Evolutionary conservation across 495 filamentous ascomycete genomes (phyloP), one percentile per base, ranked within the genome.

Genomic region (Amorphotheca resinae): DNA sequence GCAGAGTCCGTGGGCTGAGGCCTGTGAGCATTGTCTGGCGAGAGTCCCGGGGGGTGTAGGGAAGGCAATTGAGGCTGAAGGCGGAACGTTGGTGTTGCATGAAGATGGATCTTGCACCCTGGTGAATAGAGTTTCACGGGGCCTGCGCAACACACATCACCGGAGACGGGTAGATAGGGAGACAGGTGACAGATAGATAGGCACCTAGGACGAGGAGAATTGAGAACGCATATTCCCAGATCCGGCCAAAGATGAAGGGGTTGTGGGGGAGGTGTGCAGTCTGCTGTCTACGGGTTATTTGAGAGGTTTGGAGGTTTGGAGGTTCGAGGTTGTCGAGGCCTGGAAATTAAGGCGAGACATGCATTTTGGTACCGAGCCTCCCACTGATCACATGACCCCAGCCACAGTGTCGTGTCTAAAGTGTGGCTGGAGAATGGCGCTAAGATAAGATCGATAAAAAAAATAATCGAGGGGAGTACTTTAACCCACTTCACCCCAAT

Each of bases 21-120:
- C 37, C 33, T 31, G 23, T 44, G 37, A 37, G 47, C 52, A 55
- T 55, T 48, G 52, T 55, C 45, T 49, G 40, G 28, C 42, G 40
- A 44, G 34, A 22, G 5, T 40, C 12, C 9, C 23, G 18, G n/a
- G 22, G 20, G 31, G 17, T 26, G 31, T 15, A 23, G 33, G 23
- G 23, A 7, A 38, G 26, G 36, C 18, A 23, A 2, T 21, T 9
- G 26, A 41, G 31, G 43, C 23, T 38, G 48, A 48, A 35, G 32
- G 28, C 33, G 25, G 31, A 30, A 41, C 16, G 31, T 4, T 15
- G 38, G 41, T 43, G 42, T 44, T 35, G 51, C 46, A 50, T 44
- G 43, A 54, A 47, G 44, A 26, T 15, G 12, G 14, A 18, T 16
- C 16, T 16, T 34, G 2, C 5, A 16, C 48, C 48, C 42, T 38